These are phyloP conservation scores for Chimonanthus praecox DNA, from an alignment of 164 flowering plant genomes.

Conservation along the genomic window DNA sequence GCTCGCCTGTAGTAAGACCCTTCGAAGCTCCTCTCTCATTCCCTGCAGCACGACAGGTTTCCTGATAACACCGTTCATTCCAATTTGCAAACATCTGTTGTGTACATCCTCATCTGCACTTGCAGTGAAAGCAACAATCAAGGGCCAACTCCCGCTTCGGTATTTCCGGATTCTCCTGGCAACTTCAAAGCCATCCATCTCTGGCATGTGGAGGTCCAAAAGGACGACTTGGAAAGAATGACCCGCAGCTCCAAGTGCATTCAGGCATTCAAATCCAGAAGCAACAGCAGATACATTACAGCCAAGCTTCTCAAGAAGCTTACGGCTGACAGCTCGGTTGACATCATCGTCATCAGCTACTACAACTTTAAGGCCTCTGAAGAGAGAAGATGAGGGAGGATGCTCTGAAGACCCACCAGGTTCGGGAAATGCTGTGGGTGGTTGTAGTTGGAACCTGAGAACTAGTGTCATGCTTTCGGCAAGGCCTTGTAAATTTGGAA, in stretches of 20 bases:
- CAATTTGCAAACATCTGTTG: conserved; percentile 58
- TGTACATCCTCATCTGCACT: conserved; percentile 58
- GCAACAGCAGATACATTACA: conserved; percentile 69
- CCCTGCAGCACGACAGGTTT: conserved; percentile 67
- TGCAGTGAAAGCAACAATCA: conserved; percentile 65
- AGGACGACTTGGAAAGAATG: conserved; percentile 50
- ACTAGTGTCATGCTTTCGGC: conserved; percentile 63
- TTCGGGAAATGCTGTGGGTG: conserved; percentile 36
- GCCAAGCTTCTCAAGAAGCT: conserved; percentile 80
- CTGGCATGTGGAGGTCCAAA: conserved; percentile 79
- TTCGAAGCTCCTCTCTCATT: conserved; percentile 59
- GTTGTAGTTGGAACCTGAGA: conserved; percentile 54
- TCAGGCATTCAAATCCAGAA: conserved; percentile 79
- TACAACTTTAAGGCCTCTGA: conserved; percentile 61
- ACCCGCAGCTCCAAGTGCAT: conserved; percentile 40
- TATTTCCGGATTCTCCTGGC: conserved; percentile 62
- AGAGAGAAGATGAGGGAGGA: conserved; percentile 45
- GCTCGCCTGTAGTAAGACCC: conserved; percentile 50
- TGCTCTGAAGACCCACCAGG: conserved; percentile 43
- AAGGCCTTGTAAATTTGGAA: conserved; percentile 54
- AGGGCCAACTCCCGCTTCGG: conserved; percentile 58
- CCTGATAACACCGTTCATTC: conserved; percentile 72
- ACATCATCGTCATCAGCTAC: conserved; percentile 65
- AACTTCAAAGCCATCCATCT: conserved; percentile 82
- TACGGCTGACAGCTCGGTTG: conserved; percentile 73